A percentile compares a stretch with the other conserved stretches of the same genome.
These are phyloP conservation scores for Sclerotinia minor DNA, from an alignment of 2,329 filamentous ascomycete genomes.

Conservation along the genomic window DNA sequence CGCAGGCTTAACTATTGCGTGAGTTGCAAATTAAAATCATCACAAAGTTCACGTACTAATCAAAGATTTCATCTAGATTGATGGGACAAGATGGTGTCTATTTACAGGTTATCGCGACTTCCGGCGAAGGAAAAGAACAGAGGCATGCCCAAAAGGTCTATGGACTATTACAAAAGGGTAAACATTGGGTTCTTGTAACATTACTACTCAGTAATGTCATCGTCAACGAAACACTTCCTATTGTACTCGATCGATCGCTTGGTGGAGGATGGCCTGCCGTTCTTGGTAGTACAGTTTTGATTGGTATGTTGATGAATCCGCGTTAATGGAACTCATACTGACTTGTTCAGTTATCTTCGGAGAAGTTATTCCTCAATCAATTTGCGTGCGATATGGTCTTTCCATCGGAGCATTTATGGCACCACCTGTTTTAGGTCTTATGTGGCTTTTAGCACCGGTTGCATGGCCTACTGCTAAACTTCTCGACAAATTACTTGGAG, in stretches of 20 bases:
- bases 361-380: constrained; percentile 91
- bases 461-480: constrained; percentile 96
- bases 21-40: constrained; percentile 43
- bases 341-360: constrained; percentile 81
- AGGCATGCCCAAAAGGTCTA: constrained; percentile 83
- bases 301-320: constrained; percentile 61
- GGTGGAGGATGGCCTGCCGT: constrained; percentile 95
- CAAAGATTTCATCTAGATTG: constrained; percentile 37
- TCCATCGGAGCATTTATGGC: constrained; percentile 94
- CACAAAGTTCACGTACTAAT: constrained; percentile 24
- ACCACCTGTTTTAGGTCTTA: constrained; percentile 79
- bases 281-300: constrained; percentile 86
- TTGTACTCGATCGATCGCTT: constrained; percentile 89
- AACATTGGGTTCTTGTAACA: constrained; percentile 98
- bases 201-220: constrained; percentile 94
- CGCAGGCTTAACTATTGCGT: constrained; percentile 89
- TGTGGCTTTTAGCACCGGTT: constrained; percentile 88
- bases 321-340: background rate
- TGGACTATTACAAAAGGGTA: constrained; percentile 77
- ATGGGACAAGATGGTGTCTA: constrained; percentile 85
- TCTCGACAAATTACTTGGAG: constrained; percentile 86
- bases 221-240: constrained; percentile 93
- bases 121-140: constrained; percentile 79
- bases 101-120: constrained; percentile 87
- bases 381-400: constrained; percentile 93